These are phyloP conservation scores for Torulaspora gathmanii DNA, from an alignment of 805 yeast species.

Conservation along the genomic window DNA sequence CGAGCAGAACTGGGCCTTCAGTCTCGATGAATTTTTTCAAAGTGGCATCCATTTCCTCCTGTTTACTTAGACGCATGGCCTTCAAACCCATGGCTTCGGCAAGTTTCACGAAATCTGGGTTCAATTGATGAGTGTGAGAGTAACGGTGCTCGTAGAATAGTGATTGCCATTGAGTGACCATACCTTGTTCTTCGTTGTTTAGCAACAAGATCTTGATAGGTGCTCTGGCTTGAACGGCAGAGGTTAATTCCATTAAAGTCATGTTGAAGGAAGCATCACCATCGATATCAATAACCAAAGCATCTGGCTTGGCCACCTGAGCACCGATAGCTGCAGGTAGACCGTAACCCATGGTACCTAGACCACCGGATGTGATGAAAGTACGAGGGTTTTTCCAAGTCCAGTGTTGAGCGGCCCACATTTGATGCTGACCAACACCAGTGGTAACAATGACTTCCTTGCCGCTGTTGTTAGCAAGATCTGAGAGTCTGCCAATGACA, in stretches of 20 bases:
- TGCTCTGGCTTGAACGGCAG: slow-evolving; percentile 90
- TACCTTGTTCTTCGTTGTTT: slow-evolving; percentile 98
- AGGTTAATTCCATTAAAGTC: slow-evolving; percentile 89
- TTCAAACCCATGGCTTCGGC: slow-evolving; percentile 92
- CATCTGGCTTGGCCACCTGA: slow-evolving; percentile 92
- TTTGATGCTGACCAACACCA: slow-evolving; percentile 99
- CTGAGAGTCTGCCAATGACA: slow-evolving; percentile 69
- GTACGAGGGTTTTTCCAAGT: slow-evolving; percentile 90
- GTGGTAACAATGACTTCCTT: slow-evolving; percentile 87
- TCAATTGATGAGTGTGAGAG: slow-evolving; percentile 94
- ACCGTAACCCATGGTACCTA: slow-evolving; percentile 98
- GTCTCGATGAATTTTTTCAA: slow-evolving; percentile 66
- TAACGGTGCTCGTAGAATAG: slow-evolving; percentile 94
- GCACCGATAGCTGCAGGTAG: slow-evolving; percentile 98
- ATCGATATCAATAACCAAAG: slow-evolving; percentile 91
- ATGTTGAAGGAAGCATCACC: slow-evolving; percentile 99
- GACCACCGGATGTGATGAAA: slow-evolving; percentile 96
- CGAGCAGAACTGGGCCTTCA: slow-evolving; percentile 83
- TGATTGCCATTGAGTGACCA: slow-evolving; percentile 99
- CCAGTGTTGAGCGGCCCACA: slow-evolving; percentile 99
- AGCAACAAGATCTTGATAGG: slow-evolving; percentile 86
- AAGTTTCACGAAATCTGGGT: slow-evolving; percentile 88
- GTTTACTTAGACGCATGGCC: slow-evolving; percentile 69
- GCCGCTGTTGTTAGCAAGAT: slow-evolving; percentile 50
- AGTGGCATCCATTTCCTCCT: slow-evolving; percentile 56